Evolutionary conservation across 1,284 basidiomycete species (phyloP).

Genomic region (Moesziomyces antarcticus): DNA sequence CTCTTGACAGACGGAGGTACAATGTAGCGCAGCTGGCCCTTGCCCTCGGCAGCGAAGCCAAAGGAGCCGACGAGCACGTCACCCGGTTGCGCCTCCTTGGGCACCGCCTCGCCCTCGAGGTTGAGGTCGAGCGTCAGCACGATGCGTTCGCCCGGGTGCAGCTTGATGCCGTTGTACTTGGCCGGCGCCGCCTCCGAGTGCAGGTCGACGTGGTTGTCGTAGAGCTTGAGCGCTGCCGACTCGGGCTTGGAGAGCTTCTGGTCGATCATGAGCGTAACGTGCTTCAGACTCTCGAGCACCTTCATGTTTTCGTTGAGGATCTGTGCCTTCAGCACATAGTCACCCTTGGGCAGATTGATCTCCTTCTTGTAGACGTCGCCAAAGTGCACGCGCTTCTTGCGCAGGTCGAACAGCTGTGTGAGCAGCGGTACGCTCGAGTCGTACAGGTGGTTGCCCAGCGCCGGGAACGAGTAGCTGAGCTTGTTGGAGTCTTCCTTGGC

Average conservation of each 20-base stretch:
- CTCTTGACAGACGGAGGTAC: constrained; percentile 63
- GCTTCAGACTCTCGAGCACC: constrained; percentile 63
- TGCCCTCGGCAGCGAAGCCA: constrained; percentile 56
- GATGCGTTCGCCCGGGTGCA: constrained; percentile 63
- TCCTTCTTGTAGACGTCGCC: constrained; percentile 68
- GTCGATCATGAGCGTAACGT: constrained; percentile 62
- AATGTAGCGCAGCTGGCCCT: constrained; percentile 60
- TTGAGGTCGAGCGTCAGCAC: constrained; percentile 62
- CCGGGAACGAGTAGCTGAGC: constrained; percentile 58
- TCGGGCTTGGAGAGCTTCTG: constrained; percentile 66
- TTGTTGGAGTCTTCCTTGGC: constrained; percentile 60
- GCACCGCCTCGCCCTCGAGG: constrained; percentile 63
- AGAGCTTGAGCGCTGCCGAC: constrained; percentile 59
- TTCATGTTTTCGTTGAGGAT: constrained; percentile 58
- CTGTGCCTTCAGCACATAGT: constrained; percentile 65
- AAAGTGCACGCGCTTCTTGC: constrained; percentile 62
- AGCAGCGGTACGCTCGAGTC: constrained; percentile 66
- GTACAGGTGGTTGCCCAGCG: constrained; percentile 65
- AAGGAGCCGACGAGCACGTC: constrained; percentile 66
- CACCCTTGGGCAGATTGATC: constrained; percentile 64
- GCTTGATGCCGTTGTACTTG: constrained; percentile 61
- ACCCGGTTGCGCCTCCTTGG: constrained; percentile 64
- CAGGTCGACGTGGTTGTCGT: constrained; percentile 66
- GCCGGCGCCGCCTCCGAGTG: constrained; percentile 51
- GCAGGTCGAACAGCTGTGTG: constrained; percentile 62